Evolutionary conservation across 2,329 filamentous ascomycete genomes (phyloP), one percentile per base, ranked within the genome.

Genomic region (Pseudogymnoascus sp.): DNA sequence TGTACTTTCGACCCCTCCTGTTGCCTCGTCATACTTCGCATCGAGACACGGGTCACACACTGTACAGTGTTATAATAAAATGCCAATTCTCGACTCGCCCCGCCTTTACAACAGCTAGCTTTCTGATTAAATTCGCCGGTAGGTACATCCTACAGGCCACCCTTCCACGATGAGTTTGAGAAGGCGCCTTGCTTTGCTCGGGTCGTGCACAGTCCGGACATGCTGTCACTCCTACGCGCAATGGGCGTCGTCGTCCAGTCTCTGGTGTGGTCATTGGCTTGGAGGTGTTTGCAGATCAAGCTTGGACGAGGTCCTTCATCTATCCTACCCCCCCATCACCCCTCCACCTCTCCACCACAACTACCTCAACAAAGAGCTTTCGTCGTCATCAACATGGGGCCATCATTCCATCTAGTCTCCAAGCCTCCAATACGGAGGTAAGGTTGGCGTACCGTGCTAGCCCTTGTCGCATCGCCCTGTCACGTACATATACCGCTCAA

Each of bases 251-350:
- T 33, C 47, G 26, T 13, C 47, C 9, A 33, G 47, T 33, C 29
- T 31, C 29, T 33, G 47, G 5, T 33, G 47, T 54, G n/a, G 36
- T 17, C 57, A 31, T 59, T 59, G 57, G 33, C 57, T 59, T 40
- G 57, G 33, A 58, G 57, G 57, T 10, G 57, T 58, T 58, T 33
- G 57, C 33, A 58, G 57, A 58, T 58, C 57, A 33, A 39, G 33
- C 57, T 39, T 58, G 57, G 33, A 58, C 17, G 57, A 10, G 36
- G 57, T 39, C 36, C 36, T 58, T 58, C 33, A 58, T 54, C 44
- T 54, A 15, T 54, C 26, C 29, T 54, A 31, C 44, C 26, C 39
- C 10, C n/a, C 41, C 24, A 31, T 15, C 44, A 31, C n/a, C 26
- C 44, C 44, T 50, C 44, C 26, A 15, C 26, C 39, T 26, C 26